These are phyloP conservation scores for Striga asiatica DNA, from an alignment of 257 asterid species.

Conservation along the genomic window DNA sequence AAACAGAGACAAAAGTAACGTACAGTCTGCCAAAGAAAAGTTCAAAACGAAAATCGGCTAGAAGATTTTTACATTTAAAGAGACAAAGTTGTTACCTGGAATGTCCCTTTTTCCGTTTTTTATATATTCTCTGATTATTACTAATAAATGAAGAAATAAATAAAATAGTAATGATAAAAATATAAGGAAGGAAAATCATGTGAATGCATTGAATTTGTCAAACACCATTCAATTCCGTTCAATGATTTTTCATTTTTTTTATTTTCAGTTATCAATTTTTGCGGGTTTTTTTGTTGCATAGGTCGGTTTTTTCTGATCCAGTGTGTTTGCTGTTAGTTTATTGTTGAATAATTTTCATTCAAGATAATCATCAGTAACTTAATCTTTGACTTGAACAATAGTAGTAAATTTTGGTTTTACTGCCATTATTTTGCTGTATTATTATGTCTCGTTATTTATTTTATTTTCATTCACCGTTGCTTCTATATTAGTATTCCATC, in stretches of 20 bases:
- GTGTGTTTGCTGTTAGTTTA: neutral
- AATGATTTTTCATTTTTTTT: slow-evolving; percentile 12
- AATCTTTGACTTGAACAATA: slow-evolving; percentile 16
- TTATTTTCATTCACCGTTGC: too few relatives aligned
- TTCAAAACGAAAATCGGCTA: neutral
- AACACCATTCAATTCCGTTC: slow-evolving; percentile 7
- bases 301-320: slow-evolving; percentile 1
- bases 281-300: neutral
- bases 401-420: slow-evolving; percentile 9
- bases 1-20: slow-evolving; percentile 12
- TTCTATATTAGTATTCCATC: too few relatives aligned
- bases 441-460: too few relatives aligned
- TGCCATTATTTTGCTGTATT: neutral
- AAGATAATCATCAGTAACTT: slow-evolving; percentile 6
- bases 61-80: neutral
- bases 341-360: slow-evolving; percentile 13
- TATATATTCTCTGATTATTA: neutral
- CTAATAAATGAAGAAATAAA: neutral
- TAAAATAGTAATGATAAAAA: too few relatives aligned
- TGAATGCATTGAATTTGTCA: neutral
- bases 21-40: neutral
- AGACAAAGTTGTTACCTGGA: neutral
- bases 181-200: too few relatives aligned
- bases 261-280: slow-evolving; percentile 18
- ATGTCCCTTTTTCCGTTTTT: neutral